phyloP scores from a whole-genome alignment of 768 basidiomycete species.

The Lyophyllum shimeji region DNA sequence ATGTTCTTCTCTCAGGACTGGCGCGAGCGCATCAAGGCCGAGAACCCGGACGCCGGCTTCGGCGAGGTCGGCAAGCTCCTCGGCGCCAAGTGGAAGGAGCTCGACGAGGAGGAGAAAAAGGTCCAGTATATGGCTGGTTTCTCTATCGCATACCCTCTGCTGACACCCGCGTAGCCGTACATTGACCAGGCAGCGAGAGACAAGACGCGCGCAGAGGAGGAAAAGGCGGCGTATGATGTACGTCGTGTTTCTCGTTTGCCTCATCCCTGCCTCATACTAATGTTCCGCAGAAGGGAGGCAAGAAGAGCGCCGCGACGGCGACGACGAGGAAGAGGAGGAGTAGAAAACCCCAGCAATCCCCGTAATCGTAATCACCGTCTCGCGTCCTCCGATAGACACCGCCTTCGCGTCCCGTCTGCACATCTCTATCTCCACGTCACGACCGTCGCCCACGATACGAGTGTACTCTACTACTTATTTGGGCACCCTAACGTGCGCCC shows the following conservation, averaged over 20 bases:
- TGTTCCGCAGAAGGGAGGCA: conserved; percentile 17
- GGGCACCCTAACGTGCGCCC: not conserved
- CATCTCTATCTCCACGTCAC: not conserved
- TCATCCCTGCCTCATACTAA: not conserved
- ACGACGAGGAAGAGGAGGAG: conserved; percentile 33
- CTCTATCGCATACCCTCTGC: too few relatives aligned
- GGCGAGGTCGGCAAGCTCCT: conserved; percentile 95
- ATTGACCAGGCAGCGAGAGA: conserved; percentile 82
- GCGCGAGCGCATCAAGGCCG: conserved; percentile 92
- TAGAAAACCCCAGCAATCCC: conserved; percentile 9
- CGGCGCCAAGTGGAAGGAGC: conserved; percentile 96
- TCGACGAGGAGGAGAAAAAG: conserved; percentile 90
- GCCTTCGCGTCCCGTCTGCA: not conserved
- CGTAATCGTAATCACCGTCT: too few relatives aligned
- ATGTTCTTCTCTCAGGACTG: conserved; percentile 99
- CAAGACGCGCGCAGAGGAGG: conserved; percentile 84
- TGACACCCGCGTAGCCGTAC: too few relatives aligned
- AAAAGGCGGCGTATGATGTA: conserved; percentile 60
- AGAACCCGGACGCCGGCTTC: conserved; percentile 94
- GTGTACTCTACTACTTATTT: conserved; percentile 7
- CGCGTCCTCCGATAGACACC: not conserved
- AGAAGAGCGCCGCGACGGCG: conserved; percentile 29
- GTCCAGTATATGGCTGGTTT: too few relatives aligned
- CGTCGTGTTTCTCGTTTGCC: conserved; percentile 8
- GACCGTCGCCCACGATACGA: too few relatives aligned